phyloP scores from a whole-genome alignment of 331 rosid species.

The Rhamnella rubrinervis region DNA sequence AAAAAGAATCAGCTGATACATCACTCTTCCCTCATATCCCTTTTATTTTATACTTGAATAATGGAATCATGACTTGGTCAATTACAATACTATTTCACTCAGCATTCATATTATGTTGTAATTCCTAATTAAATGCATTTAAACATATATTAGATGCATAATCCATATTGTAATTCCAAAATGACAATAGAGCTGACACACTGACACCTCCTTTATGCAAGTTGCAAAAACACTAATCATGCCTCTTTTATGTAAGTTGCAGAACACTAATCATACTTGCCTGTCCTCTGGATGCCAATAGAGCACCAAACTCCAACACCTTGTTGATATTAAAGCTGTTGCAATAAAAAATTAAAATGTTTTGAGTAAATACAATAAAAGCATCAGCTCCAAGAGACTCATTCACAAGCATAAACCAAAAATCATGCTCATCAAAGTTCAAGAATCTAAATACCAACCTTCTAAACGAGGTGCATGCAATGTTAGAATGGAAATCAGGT shows the following conservation, averaged over 20 bases:
- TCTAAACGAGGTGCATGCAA: constrained; percentile 57
- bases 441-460: constrained; percentile 43
- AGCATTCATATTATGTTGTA: too few relatives aligned
- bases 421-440: not conserved
- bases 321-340: constrained; percentile 84
- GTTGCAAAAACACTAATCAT: too few relatives aligned
- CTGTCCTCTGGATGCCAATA: constrained; percentile 97
- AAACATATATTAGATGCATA: too few relatives aligned
- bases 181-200: too few relatives aligned
- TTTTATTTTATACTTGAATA: too few relatives aligned
- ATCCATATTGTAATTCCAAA: too few relatives aligned
- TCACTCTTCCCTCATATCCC: too few relatives aligned
- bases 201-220: too few relatives aligned
- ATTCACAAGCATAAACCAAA: constrained; percentile 4
- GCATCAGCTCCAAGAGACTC: constrained; percentile 5
- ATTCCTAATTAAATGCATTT: too few relatives aligned
- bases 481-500: constrained; percentile 64
- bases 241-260: not conserved
- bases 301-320: constrained; percentile 92
- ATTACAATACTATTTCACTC: too few relatives aligned
- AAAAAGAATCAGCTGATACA: too few relatives aligned
- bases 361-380: constrained; percentile 6
- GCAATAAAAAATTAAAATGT: constrained; percentile 2
- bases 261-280: constrained; percentile 26
- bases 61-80: too few relatives aligned